Percentiles rank a stretch among this genome's conserved stretches.
phyloP scores from a whole-genome alignment of 73 alveolate species.

The Symbiodinium pilosum region DNA sequence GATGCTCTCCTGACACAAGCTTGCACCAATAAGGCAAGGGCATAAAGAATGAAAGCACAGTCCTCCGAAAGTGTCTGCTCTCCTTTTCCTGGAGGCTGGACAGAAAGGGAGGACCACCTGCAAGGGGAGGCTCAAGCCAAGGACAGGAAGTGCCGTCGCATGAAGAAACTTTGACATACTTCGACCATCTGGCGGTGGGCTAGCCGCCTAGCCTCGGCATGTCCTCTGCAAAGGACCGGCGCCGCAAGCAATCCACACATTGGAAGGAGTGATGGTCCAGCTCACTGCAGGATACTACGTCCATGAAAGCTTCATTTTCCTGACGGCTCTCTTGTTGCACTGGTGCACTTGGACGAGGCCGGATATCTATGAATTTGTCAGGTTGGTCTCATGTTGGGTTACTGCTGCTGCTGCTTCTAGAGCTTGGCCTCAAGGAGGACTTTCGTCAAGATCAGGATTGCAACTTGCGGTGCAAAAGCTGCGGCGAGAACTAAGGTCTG shows the following conservation, averaged over 20 bases:
- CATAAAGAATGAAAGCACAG: background rate
- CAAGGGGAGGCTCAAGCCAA: background rate
- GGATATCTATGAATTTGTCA: too few species aligned
- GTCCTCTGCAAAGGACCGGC: background rate
- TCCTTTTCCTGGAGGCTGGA: background rate
- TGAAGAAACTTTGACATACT: background rate
- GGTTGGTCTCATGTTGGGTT: too few species aligned
- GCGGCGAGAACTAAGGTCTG: too few species aligned
- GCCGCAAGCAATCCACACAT: background rate
- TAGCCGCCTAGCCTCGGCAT: background rate
- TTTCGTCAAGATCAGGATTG: too few species aligned
- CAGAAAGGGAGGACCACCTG: background rate
- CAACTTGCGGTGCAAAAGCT: too few species aligned
- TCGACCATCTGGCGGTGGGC: background rate
- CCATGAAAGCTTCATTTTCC: too few species aligned
- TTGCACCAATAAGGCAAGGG: background rate
- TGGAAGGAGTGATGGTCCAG: too few species aligned
- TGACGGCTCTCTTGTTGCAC: too few species aligned
- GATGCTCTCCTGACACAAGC: slow-evolving; percentile 1
- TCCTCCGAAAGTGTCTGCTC: background rate
- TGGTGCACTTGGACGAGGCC: too few species aligned
- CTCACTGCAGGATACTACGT: too few species aligned
- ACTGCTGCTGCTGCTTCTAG: too few species aligned
- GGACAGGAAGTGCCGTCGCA: background rate
- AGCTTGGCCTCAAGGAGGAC: too few species aligned